phyloP scores from a whole-genome alignment of 129 eudicot genomes.

The Artemisia annua region DNA sequence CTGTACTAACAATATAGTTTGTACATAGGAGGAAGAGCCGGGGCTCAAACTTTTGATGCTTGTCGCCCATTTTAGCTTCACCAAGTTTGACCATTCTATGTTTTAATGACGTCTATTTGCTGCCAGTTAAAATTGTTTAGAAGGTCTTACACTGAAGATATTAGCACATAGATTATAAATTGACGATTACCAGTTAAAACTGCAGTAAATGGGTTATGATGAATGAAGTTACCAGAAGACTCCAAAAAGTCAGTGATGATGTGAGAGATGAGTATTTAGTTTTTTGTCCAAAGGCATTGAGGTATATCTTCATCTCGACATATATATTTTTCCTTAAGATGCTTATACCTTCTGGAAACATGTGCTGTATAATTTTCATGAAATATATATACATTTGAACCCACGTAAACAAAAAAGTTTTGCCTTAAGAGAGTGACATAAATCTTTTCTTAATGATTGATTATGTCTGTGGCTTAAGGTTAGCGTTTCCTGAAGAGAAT shows the following conservation, averaged over 20 bases:
- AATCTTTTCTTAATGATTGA: background rate
- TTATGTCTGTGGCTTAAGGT: constrained; percentile 37
- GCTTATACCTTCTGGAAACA: constrained; percentile 8
- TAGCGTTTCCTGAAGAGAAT: constrained; percentile 81
- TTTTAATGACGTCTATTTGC: too few relatives aligned
- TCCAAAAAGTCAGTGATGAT: constrained; percentile 76
- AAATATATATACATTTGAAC: background rate
- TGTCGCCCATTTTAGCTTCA: too few relatives aligned
- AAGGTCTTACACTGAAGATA: too few relatives aligned
- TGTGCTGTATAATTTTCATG: background rate
- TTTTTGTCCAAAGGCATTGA: constrained; percentile 61
- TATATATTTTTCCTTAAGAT: background rate
- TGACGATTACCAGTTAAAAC: background rate
- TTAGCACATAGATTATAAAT: background rate
- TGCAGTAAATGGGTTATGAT: constrained; percentile 97
- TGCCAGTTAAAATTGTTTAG: too few relatives aligned
- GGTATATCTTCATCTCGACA: constrained; percentile 39
- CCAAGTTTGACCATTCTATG: background rate
- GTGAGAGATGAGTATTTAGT: constrained; percentile 65
- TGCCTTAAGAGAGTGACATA: too few relatives aligned
- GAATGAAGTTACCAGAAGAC: constrained; percentile 82
- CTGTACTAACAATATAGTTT: too few relatives aligned
- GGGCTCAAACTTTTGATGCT: too few relatives aligned
- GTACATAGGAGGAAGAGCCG: too few relatives aligned
- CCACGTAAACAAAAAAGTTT: background rate